Evolutionary conservation across 805 yeast genomes (phyloP).

Genomic region (Teunomyces kruisii): DNA sequence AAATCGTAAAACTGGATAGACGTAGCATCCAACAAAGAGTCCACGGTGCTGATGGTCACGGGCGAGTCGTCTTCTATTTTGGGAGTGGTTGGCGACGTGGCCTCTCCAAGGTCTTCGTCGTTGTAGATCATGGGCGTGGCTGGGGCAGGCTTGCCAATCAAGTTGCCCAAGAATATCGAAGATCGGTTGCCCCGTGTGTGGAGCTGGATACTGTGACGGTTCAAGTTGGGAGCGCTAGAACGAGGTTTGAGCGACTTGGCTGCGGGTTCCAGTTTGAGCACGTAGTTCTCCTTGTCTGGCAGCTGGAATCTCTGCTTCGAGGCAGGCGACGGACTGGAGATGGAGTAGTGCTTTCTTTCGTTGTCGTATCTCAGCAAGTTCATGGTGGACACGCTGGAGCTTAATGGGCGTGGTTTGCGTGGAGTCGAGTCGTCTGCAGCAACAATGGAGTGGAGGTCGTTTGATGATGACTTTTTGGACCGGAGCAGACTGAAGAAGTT

Average conservation of each 20-base stretch:
- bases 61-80: slow-evolving; percentile 6
- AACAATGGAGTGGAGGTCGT: slow-evolving; percentile 4
- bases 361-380: background rate
- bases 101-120: slow-evolving; percentile 4
- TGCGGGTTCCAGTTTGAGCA: background rate
- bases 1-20: slow-evolving; percentile 17
- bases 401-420: slow-evolving; percentile 14
- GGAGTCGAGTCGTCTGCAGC: background rate
- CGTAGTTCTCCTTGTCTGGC: slow-evolving; percentile 15
- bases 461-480: slow-evolving; percentile 11
- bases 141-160: slow-evolving; percentile 4
- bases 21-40: slow-evolving; percentile 17
- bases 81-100: slow-evolving; percentile 10
- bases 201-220: slow-evolving; percentile 1
- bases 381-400: slow-evolving; percentile 12
- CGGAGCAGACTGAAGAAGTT: slow-evolving; percentile 17
- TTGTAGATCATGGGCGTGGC: slow-evolving; percentile 9
- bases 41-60: slow-evolving; percentile 14
- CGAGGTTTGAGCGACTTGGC: slow-evolving; percentile 16
- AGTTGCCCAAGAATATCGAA: slow-evolving; percentile 3
- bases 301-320: slow-evolving; percentile 2
- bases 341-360: background rate
- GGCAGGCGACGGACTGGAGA: slow-evolving; percentile 3
- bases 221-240: slow-evolving; percentile 23
- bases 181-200: slow-evolving; percentile 4